Conservation (phyloP, 108 stramenopile genomes). For the Cyclotella sp. region DNA sequence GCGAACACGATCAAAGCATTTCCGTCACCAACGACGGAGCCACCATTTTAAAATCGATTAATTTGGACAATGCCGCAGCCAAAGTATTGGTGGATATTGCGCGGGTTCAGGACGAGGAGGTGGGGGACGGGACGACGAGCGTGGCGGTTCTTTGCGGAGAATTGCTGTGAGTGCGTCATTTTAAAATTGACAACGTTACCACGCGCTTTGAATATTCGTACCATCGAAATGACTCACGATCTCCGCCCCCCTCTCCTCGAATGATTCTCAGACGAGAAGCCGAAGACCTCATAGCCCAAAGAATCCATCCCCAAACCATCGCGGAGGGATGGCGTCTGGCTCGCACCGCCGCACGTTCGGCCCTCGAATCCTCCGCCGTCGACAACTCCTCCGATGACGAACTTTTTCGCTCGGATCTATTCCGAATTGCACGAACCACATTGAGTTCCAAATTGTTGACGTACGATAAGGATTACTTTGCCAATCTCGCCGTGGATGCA, state of each 20-base stretch:
- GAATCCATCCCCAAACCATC: constrained; percentile 99
- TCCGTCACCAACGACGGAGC: constrained; percentile 94
- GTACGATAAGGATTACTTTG: constrained; percentile 98
- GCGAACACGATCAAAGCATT: constrained; percentile 78
- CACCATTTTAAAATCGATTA: constrained; percentile 92
- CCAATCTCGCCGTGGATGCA: constrained; percentile 96
- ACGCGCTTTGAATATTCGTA: too few species aligned
- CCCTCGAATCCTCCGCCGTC: constrained; percentile 67
- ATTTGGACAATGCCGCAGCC: constrained; percentile 98
- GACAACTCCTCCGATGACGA: constrained; percentile 68
- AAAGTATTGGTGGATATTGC: constrained; percentile 99
- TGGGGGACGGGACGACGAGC: constrained; percentile 97
- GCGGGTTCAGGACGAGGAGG: constrained; percentile 96
- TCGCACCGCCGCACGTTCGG: constrained; percentile 80
- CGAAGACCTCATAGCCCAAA: constrained; percentile 92
- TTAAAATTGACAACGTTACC: too few species aligned
- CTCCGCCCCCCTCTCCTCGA: neutral
- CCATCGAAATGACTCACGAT: neutral
- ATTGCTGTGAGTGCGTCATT: constrained; percentile 71
- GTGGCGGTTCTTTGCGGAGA: constrained; percentile 98
- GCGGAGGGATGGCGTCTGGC: constrained; percentile 98
- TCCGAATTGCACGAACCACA: constrained; percentile 96
- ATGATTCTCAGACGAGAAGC: constrained; percentile 80
- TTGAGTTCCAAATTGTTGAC: constrained; percentile 96
- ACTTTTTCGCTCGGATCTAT: constrained; percentile 86